Base-by-base conservation (phyloP, 495 filamentous ascomycete genomes). In the Sporormia fimetaria region DNA sequence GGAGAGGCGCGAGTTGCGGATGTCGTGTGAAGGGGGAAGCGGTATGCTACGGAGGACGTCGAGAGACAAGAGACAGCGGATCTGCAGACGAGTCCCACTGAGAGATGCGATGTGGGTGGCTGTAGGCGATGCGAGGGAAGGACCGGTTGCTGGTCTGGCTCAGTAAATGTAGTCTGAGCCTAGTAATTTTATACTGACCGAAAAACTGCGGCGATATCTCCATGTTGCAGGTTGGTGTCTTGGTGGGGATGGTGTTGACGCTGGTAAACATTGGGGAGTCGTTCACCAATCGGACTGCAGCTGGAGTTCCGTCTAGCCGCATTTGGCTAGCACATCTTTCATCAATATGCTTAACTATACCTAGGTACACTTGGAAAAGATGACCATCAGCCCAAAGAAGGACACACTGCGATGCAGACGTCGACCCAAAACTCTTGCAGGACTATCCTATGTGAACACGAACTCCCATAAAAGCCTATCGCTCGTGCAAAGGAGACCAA, bases 41-140 rank as follows among this genome's bases (percentile, higher is more conserved):
- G 48, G 27, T 24, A 59, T 54, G 33, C 38, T 47, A 25, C 57
- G 52, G 12, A 57, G 24, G 16, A 57, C 31, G 15, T 55, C 49
- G 39, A 52, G 51, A 11, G 56, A 42, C 24, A 32, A 18, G 16
- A 52, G 47, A 32, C 32, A 39, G 30, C 53, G 53, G 34, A 63
- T 49, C 31, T 56, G 47, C 25, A 63, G 53, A 29, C 54, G 56
- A 10, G 46, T 35, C 40, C 39, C 39, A 15, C 30, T 40, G 37
- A 61, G 41, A 18, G 20, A 31, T 15, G 60, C 58, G 29, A 56
- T 41, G 43, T 56, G 40, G 1, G 25, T 10, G n/a, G 39, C 52
- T 30, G 44, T 48, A 1, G 56, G 60, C 2, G 60, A 63, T 3
- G 53, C 47, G 32, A 56, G 23, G 16, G 46, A 37, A 22, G 34